phyloP scores from a whole-genome alignment of 306 rosid species.

The Begonia loranthoides region DNA sequence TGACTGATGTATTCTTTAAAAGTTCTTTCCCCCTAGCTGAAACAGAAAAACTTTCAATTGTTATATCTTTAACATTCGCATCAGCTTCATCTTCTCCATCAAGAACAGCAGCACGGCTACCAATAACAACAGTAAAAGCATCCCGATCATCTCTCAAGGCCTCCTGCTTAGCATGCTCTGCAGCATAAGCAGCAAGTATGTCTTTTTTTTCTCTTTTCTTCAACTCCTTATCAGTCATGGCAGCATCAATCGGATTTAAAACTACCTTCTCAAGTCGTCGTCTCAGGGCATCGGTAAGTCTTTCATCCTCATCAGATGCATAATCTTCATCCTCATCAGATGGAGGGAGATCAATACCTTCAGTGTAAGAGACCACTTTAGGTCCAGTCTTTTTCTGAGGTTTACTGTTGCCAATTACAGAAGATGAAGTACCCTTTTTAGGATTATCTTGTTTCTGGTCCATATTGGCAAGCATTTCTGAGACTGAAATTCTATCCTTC shows the following conservation, averaged over 20 bases:
- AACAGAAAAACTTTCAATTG: too few relatives aligned
- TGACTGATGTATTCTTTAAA: too few relatives aligned
- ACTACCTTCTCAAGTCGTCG: constrained; percentile 20
- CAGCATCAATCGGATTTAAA: too few relatives aligned
- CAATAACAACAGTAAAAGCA: constrained; percentile 55
- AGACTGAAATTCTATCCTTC: constrained; percentile 1
- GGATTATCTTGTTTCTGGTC: constrained; percentile 25
- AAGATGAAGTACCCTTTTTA: constrained; percentile 18
- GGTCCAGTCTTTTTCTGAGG: constrained; percentile 27
- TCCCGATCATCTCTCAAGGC: constrained; percentile 47
- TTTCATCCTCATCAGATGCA: constrained; percentile 12
- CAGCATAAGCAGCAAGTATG: constrained; percentile 25
- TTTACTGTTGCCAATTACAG: constrained; percentile 6
- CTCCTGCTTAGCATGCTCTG: constrained; percentile 33
- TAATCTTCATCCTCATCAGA: constrained; percentile 36
- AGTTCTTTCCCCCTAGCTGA: too few relatives aligned
- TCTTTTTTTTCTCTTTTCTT: constrained; percentile 15
- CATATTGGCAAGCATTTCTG: constrained; percentile 16
- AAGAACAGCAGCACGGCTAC: constrained; percentile 37
- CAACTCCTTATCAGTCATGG: too few relatives aligned
- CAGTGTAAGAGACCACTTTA: constrained; percentile 22
- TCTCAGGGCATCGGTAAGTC: too few relatives aligned
- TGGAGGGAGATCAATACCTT: constrained; percentile 32
- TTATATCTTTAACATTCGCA: too few relatives aligned
- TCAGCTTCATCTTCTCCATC: constrained; percentile 7